Evolutionary conservation across 495 filamentous ascomycete species (phyloP), one percentile per base, ranked within the genome.

Genomic region (Aspergillus leporis): DNA sequence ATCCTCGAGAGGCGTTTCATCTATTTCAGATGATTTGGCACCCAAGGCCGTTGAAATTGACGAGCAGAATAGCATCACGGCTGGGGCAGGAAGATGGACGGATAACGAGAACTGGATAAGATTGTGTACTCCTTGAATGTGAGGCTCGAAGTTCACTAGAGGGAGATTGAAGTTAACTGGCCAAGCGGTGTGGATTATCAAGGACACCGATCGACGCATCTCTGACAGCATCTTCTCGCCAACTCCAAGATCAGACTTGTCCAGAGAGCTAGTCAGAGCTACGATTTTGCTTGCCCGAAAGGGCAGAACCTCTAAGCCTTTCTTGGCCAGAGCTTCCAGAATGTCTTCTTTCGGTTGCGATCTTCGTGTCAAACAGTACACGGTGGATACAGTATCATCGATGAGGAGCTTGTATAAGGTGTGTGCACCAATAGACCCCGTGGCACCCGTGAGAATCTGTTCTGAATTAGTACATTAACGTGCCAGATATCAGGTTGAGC

Each of bases 141-240:
- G 78, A 1, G 81, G 70, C 14, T 73, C 66, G 52, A 78, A 78
- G 40, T 64, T 66, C 8, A 55, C 19, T 4, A 75, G 67, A 0
- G 65, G 69, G 14, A 85, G 69, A 55, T 82, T 80, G 75, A 84
- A 83, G 62, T 85, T 82, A 18, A 85, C 79, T 10, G 83, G 77
- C 83, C 84, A 87, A 9, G 84, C 82, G 16, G 74, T 75, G 61
- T 85, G 83, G 52, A 85, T 78, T 45, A 85, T 78, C 32, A 78
- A 69, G 3, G 80, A 80, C 4, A 79, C 72, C 0, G 70, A 71
- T 6, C 71, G 51, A 14, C 68, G 68, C 58, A 85, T 73, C 22
- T 70, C 46, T n/a, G 67, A 46, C 18, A 75, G 66, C 18, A 66
- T 63, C 5, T 60, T 47, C 16, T 66, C 38, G 18, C 68, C 59